Conservation (phyloP, 1,284 basidiomycete genomes). For the Cutaneotrichosporon dermatis region DNA sequence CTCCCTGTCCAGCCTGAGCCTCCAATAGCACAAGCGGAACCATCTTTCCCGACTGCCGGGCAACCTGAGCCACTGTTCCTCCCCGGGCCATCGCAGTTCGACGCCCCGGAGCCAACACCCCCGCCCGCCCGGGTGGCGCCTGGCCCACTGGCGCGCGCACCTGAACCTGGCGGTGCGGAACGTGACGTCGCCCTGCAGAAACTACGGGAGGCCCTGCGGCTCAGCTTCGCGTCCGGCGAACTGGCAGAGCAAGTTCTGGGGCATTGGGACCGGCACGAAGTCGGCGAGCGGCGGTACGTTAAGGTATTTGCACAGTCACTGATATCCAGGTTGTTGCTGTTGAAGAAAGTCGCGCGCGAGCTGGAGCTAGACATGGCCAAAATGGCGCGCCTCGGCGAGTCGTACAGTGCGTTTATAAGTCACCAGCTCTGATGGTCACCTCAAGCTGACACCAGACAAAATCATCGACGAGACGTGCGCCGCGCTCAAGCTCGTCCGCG, state of each 20-base stretch:
- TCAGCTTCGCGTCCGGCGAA: slow-evolving; percentile 7
- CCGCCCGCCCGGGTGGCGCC: background rate
- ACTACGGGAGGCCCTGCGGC: slow-evolving; percentile 14
- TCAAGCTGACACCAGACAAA: slow-evolving; percentile 5
- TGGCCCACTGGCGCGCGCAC: background rate
- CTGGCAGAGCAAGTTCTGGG: slow-evolving; percentile 16
- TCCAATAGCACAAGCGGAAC: background rate
- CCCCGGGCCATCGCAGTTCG: background rate
- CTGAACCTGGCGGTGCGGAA: background rate
- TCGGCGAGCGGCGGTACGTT: slow-evolving; percentile 11
- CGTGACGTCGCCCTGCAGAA: slow-evolving; percentile 5
- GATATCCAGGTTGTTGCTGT: background rate
- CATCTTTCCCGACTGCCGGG: background rate
- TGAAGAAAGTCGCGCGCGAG: slow-evolving; percentile 12
- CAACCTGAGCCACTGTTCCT: background rate
- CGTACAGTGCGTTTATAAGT: slow-evolving; percentile 5
- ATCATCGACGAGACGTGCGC: slow-evolving; percentile 7
- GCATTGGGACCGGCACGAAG: slow-evolving; percentile 16
- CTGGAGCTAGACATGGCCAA: slow-evolving; percentile 14
- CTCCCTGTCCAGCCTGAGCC: background rate
- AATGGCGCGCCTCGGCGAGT: slow-evolving; percentile 4
- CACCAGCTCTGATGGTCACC: no score
- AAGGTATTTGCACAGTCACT: background rate
- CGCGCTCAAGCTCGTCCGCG: slow-evolving; percentile 18
- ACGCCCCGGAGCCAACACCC: background rate